Evolutionary conservation across 78 protist species (phyloP).

Genomic region (Dictyostelium purpureum): DNA sequence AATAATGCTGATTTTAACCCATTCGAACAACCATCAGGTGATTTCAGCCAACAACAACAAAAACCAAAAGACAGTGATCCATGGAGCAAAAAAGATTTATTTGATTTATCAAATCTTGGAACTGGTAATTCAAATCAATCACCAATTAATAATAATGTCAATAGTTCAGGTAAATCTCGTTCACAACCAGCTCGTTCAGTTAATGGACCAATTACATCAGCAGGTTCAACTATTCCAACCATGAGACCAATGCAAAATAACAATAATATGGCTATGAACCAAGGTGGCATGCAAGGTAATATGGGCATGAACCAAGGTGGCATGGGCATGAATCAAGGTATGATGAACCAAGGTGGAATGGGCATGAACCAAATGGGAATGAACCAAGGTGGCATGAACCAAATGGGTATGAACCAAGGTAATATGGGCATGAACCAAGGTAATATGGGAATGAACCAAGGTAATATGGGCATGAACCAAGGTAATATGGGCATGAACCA

Average conservation of each 20-base stretch:
- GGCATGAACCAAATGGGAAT: slow-evolving; percentile 20
- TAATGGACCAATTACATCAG: slow-evolving; percentile 62
- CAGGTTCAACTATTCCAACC: slow-evolving; percentile 49
- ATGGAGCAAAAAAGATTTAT: slow-evolving; percentile 66
- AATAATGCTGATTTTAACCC: slow-evolving; percentile 53
- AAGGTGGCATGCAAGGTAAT: slow-evolving; percentile 35
- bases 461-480: not conserved
- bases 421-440: not conserved
- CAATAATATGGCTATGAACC: not conserved
- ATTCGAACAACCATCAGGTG: slow-evolving; percentile 74
- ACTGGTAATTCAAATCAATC: not conserved
- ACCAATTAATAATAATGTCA: not conserved
- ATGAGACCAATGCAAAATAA: not conserved
- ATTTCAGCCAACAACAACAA: not conserved
- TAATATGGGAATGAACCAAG: not conserved
- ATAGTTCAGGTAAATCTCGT: not conserved
- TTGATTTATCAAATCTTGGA: slow-evolving; percentile 63
- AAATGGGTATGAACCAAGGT: slow-evolving; percentile 10
- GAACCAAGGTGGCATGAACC: not conserved
- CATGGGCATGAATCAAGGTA: not conserved
- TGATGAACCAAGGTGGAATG: slow-evolving; percentile 5
- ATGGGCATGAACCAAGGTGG: slow-evolving; percentile 45
- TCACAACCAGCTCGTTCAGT: slow-evolving; percentile 43
- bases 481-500: not conserved
- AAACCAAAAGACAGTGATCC: slow-evolving; percentile 35